These are phyloP conservation scores for Globisporangium nodosum DNA, from an alignment of 352 stramenopile genomes.

Conservation along the genomic window DNA sequence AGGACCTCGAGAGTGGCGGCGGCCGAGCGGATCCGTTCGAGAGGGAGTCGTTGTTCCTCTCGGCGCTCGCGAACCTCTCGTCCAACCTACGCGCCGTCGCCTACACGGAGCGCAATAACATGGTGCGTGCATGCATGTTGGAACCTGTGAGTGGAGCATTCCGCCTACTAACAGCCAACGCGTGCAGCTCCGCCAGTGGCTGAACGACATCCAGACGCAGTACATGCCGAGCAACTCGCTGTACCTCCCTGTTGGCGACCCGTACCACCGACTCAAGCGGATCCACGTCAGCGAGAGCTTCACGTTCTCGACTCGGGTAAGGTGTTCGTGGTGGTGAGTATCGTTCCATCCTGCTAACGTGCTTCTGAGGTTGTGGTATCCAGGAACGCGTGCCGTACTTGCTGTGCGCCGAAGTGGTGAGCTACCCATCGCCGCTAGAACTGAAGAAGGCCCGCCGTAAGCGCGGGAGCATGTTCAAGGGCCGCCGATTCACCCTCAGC, in stretches of 20 bases:
- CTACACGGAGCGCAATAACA: slow-evolving; percentile 51
- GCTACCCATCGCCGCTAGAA: slow-evolving; percentile 42
- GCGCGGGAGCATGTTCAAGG: slow-evolving; percentile 46
- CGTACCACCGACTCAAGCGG: slow-evolving; percentile 68
- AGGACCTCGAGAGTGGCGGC: slow-evolving; percentile 39
- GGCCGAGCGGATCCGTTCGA: slow-evolving; percentile 50
- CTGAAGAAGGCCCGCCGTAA: slow-evolving; percentile 34
- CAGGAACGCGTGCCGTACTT: slow-evolving; percentile 78
- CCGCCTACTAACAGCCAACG: background rate
- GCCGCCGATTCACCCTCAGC: slow-evolving; percentile 51
- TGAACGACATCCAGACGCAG: slow-evolving; percentile 55
- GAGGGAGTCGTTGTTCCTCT: slow-evolving; percentile 59
- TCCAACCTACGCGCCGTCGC: slow-evolving; percentile 66
- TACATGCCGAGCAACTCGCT: slow-evolving; percentile 76
- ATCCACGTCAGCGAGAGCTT: slow-evolving; percentile 80
- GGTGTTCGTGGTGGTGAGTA: background rate
- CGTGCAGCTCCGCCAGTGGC: slow-evolving; percentile 54
- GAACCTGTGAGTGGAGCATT: background rate
- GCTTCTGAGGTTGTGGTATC: background rate
- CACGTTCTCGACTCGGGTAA: slow-evolving; percentile 69
- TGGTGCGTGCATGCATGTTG: slow-evolving; percentile 30
- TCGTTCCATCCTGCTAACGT: background rate
- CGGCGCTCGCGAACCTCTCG: slow-evolving; percentile 63
- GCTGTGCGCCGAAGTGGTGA: slow-evolving; percentile 70
- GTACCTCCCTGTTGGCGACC: slow-evolving; percentile 73